A percentile compares a stretch with the other conserved stretches of the same genome.
Evolutionary conservation across 768 basidiomycete species (phyloP).

Genomic region (Hygrophorus pudorinus): DNA sequence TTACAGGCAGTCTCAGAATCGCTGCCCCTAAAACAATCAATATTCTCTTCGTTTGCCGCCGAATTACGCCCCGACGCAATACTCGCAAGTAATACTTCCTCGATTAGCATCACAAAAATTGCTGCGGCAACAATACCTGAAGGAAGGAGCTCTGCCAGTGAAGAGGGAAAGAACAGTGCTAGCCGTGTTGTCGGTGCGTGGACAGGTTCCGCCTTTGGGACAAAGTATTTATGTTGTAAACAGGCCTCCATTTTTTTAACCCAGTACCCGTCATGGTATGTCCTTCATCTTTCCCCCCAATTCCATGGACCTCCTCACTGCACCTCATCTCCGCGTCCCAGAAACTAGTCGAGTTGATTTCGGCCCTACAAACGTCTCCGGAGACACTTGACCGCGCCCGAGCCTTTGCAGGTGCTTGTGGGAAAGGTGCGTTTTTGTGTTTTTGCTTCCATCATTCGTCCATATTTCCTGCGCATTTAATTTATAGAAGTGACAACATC

Average conservation of each 20-base stretch:
- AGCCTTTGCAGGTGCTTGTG: constrained; percentile 78
- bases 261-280: constrained; percentile 93
- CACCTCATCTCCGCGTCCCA: constrained; percentile 16
- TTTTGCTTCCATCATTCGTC: not conserved
- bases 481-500: constrained; percentile 88
- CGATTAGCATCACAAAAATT: constrained; percentile 91
- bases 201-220: not conserved
- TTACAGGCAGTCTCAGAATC: constrained; percentile 80
- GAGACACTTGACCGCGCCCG: constrained; percentile 69
- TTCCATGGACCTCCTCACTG: not conserved
- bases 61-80: constrained; percentile 67
- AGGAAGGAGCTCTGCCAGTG: constrained; percentile 47
- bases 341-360: constrained; percentile 94
- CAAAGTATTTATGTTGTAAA: not conserved
- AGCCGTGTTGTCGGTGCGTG: constrained; percentile 68
- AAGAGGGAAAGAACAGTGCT: constrained; percentile 52
- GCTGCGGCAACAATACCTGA: constrained; percentile 66
- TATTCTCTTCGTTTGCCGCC: constrained; percentile 64
- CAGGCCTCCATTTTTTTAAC: constrained; percentile 91
- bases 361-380: constrained; percentile 81
- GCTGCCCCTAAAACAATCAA: constrained; percentile 61
- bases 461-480: not conserved
- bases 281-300: not conserved
- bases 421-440: constrained; percentile 54
- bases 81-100: constrained; percentile 87